Evolutionary conservation across 2,329 filamentous ascomycete species (phyloP).

Genomic region (Tricladium varicosporioides): DNA sequence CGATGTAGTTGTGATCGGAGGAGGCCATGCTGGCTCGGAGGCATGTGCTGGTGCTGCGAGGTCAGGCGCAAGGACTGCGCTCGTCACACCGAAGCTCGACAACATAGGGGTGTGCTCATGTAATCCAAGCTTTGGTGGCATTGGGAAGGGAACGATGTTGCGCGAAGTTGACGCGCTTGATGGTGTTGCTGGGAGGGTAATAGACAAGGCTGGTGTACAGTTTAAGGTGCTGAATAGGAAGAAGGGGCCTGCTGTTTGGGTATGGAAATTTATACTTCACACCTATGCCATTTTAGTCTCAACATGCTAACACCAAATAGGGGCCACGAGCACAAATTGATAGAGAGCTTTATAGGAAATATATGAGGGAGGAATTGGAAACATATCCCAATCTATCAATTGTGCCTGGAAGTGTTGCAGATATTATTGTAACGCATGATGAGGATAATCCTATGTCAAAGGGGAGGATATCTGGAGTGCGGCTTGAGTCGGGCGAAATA

Average conservation of each 20-base stretch:
- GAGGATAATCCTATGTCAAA: slow-evolving; percentile 48
- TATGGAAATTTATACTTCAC: slow-evolving; percentile 9
- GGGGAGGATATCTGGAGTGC: slow-evolving; percentile 78
- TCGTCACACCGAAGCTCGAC: slow-evolving; percentile 83
- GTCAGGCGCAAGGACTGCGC: slow-evolving; percentile 80
- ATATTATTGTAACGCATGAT: slow-evolving; percentile 72
- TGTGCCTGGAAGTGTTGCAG: slow-evolving; percentile 83
- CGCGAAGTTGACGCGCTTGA: slow-evolving; percentile 94
- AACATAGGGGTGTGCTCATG: slow-evolving; percentile 95
- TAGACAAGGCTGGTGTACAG: slow-evolving; percentile 93
- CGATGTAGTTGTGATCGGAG: slow-evolving; percentile 94
- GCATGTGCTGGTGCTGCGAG: slow-evolving; percentile 88
- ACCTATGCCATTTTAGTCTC: not conserved
- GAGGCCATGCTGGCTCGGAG: slow-evolving; percentile 93
- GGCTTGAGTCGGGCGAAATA: slow-evolving; percentile 82
- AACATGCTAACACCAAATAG: slow-evolving; percentile 31
- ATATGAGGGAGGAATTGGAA: slow-evolving; percentile 86
- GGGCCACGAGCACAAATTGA: slow-evolving; percentile 96
- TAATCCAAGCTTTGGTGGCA: slow-evolving; percentile 97
- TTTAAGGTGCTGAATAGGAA: slow-evolving; percentile 84
- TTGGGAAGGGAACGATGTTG: slow-evolving; percentile 95
- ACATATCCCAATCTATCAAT: slow-evolving; percentile 77
- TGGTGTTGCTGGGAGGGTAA: slow-evolving; percentile 80
- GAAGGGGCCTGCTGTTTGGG: slow-evolving; percentile 94
- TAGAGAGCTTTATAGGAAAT: slow-evolving; percentile 78